Evolutionary conservation across 306 rosid genomes (phyloP).

Genomic region (Crotalaria pallida): DNA sequence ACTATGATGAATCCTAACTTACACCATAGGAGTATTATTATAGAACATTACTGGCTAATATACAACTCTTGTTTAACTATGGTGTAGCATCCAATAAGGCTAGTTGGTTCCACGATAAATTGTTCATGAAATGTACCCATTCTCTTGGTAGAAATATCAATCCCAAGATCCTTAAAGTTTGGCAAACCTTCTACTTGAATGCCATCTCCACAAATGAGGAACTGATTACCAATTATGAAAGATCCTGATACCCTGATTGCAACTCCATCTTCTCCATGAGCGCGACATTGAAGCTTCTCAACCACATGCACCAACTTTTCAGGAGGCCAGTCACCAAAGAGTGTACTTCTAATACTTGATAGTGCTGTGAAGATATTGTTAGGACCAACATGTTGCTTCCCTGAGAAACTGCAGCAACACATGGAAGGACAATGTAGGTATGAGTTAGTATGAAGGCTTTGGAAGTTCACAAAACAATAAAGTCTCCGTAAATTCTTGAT

Average conservation of each 20-base stretch:
- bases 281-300: slow-evolving; percentile 82
- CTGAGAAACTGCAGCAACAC: slow-evolving; percentile 60
- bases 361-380: slow-evolving; percentile 46
- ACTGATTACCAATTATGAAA: slow-evolving; percentile 79
- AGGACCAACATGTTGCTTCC: slow-evolving; percentile 61
- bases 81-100: slow-evolving; percentile 63
- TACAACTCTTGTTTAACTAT: slow-evolving; percentile 81
- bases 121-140: slow-evolving; percentile 92
- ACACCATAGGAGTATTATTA: background rate
- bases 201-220: slow-evolving; percentile 96
- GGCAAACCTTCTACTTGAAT: slow-evolving; percentile 90
- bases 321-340: slow-evolving; percentile 91
- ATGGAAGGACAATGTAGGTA: background rate
- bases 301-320: slow-evolving; percentile 89
- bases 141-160: slow-evolving; percentile 67
- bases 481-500: background rate
- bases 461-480: background rate
- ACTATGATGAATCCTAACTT: background rate
- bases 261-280: slow-evolving; percentile 68
- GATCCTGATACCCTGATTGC: slow-evolving; percentile 93
- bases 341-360: slow-evolving; percentile 61
- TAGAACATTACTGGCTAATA: slow-evolving; percentile 46
- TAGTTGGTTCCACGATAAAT: slow-evolving; percentile 71
- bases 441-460: background rate
- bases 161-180: slow-evolving; percentile 74